Conservation (phyloP, 371 early-diverging fungal genomes). For the Blakeslea trispora region DNA sequence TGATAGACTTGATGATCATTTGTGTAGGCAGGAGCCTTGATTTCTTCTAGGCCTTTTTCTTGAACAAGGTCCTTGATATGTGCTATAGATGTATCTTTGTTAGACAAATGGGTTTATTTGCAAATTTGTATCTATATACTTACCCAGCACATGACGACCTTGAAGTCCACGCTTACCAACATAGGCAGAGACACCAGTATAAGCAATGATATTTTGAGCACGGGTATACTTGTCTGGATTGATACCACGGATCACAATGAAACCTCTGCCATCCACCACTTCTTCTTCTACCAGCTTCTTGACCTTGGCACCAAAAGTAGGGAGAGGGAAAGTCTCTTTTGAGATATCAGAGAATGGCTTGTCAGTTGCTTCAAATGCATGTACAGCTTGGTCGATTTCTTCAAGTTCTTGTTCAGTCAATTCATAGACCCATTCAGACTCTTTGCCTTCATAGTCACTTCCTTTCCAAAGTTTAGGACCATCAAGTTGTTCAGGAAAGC, state of each 20-base stretch:
- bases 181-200: conserved; percentile 32
- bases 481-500: conserved; percentile 30
- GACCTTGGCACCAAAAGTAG: conserved; percentile 24
- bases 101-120: neutral
- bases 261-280: conserved; percentile 33
- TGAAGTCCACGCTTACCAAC: conserved; percentile 36
- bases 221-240: conserved; percentile 34
- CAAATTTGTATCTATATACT: neutral
- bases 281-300: conserved; percentile 26
- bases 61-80: conserved; percentile 35
- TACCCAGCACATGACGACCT: conserved; percentile 30
- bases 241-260: conserved; percentile 28
- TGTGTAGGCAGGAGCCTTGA: conserved; percentile 31
- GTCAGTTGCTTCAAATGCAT: conserved; percentile 27
- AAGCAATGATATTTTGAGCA: conserved; percentile 33
- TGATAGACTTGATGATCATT: conserved; percentile 39
- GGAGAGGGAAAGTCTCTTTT: conserved; percentile 23
- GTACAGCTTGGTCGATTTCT: conserved; percentile 28
- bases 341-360: conserved; percentile 20
- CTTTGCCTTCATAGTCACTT: conserved; percentile 29
- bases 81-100: conserved; percentile 14
- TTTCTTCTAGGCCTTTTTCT: conserved; percentile 22
- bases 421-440: conserved; percentile 31
- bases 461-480: conserved; percentile 38
- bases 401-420: conserved; percentile 24